Evolutionary conservation across 2,329 filamentous ascomycete genomes (phyloP), one percentile per base, ranked within the genome.

Genomic region (Escovopsis sp.): DNA sequence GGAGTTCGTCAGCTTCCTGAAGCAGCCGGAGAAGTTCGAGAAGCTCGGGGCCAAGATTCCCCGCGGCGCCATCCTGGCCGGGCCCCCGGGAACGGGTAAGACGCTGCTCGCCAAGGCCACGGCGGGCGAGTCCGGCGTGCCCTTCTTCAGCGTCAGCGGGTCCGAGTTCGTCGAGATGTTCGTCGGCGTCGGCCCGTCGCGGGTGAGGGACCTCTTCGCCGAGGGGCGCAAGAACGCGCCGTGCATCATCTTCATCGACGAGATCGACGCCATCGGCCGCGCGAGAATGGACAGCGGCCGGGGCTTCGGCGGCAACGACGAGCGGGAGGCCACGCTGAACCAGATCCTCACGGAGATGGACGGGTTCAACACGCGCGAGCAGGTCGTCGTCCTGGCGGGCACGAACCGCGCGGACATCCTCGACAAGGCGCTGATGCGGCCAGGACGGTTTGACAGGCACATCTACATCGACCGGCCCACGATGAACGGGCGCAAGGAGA

Each of bases 121-220:
- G 9, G 90, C 90, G 34, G 90, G 90, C 54, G 90, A 98, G 63
- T 94, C 90, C 18, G 80, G 82, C 30, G 90, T 98, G 23, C 90
- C 90, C 1, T 98, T 98, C 70, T 98, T 87, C 70, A 94, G 84
- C 51, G 90, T 98, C 48, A 94, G 86, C 57, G 90, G 90, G 54
- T 98, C 90, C 33, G 90, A 98, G 56, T 98, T 98, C 53, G 88
- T 98, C 23, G 90, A 98, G 62, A 98, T 98, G 88, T 98, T 98
- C 54, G 90, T 98, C 35, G 90, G 90, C 73, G 90, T 98, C 40
- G 90, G 90, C 58, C 84, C 90, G 15, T 96, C 88, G 21, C 76
- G 90, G 59, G 90, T 98, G 34, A 77, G 90, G 48, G 90, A 98
- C 57, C 65, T 98, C 35, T 98, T 98, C 51, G 78, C 85, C 38